These are phyloP conservation scores for Colletotrichum brevisporum DNA, from an alignment of 2,329 filamentous ascomycete genomes.

Conservation along the genomic window DNA sequence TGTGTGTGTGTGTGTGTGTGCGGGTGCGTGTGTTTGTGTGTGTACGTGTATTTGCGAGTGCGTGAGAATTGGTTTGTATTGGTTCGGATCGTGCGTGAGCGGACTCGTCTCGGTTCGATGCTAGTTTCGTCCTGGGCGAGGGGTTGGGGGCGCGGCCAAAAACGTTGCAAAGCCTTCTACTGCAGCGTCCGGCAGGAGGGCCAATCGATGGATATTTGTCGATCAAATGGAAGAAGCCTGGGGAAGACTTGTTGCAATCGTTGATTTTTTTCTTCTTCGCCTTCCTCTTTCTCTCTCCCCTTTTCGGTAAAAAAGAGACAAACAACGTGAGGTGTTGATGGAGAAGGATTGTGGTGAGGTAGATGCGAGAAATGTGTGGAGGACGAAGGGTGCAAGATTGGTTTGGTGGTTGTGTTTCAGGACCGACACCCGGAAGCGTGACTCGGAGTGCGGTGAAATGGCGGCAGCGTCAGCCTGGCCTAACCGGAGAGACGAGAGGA, in stretches of 20 bases:
- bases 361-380: constrained; percentile 19
- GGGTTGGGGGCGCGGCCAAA: constrained; percentile 25
- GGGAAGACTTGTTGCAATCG: background rate
- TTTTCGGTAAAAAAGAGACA: background rate
- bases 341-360: too few species aligned
- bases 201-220: background rate
- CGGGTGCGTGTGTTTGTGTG: constrained; percentile 29
- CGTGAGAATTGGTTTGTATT: constrained; percentile 29
- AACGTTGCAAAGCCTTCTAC: constrained; percentile 2
- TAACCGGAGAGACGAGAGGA: constrained; percentile 18
- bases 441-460: constrained; percentile 39
- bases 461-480: constrained; percentile 31
- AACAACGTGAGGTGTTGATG: constrained; percentile 8
- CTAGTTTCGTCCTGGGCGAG: constrained; percentile 37
- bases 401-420: constrained; percentile 39
- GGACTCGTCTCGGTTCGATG: constrained; percentile 41
- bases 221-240: background rate
- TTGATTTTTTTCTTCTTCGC: background rate
- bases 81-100: constrained; percentile 38
- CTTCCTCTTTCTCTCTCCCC: too few species aligned
- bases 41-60: constrained; percentile 28
- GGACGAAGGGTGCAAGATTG: constrained; percentile 29
- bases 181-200: constrained; percentile 1
- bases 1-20: constrained; percentile 35
- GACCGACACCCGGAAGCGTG: constrained; percentile 40